Conservation (phyloP, 768 basidiomycete species). For the Atractiella rhizophila region DNA sequence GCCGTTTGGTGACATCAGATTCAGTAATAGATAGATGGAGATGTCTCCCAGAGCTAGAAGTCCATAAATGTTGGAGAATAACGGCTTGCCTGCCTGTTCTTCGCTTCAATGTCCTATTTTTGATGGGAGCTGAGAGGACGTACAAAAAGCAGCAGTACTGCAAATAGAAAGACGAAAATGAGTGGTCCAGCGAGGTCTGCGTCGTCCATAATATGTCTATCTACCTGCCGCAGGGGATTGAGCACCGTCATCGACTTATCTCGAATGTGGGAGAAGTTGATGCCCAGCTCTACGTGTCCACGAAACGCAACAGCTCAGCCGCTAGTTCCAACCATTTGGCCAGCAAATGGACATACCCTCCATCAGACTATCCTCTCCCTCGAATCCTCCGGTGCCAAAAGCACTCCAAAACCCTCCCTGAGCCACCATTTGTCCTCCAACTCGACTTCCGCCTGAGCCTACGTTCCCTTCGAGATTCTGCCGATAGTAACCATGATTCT, state of each 20-base stretch:
- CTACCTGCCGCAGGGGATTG: constrained; percentile 46
- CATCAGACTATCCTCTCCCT: no score
- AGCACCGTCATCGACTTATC: constrained; percentile 84
- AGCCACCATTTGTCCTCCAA: no score
- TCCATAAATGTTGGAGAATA: constrained; percentile 96
- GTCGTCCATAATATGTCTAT: constrained; percentile 69
- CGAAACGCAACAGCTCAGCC: no score
- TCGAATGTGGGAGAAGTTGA: constrained; percentile 88
- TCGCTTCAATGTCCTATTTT: neutral
- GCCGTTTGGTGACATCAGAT: constrained; percentile 81
- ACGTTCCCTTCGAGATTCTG: no score
- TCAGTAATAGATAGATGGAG: constrained; percentile 78
- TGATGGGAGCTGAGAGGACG: constrained; percentile 21
- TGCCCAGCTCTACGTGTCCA: constrained; percentile 85
- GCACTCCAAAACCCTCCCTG: no score
- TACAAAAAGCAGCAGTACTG: constrained; percentile 69
- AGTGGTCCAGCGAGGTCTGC: constrained; percentile 91
- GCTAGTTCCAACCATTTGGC: no score
- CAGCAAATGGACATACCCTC: no score
- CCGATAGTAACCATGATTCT: no score
- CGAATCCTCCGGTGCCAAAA: no score
- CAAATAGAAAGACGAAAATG: constrained; percentile 85
- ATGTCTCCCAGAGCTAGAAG: constrained; percentile 81
- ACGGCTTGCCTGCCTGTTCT: constrained; percentile 76
- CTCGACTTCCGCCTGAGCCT: no score